Percentiles rank a stretch among this genome's conserved stretches.
These are phyloP conservation scores for Colletotrichum shisoi DNA, from an alignment of 2,329 filamentous ascomycete species.

Conservation along the genomic window DNA sequence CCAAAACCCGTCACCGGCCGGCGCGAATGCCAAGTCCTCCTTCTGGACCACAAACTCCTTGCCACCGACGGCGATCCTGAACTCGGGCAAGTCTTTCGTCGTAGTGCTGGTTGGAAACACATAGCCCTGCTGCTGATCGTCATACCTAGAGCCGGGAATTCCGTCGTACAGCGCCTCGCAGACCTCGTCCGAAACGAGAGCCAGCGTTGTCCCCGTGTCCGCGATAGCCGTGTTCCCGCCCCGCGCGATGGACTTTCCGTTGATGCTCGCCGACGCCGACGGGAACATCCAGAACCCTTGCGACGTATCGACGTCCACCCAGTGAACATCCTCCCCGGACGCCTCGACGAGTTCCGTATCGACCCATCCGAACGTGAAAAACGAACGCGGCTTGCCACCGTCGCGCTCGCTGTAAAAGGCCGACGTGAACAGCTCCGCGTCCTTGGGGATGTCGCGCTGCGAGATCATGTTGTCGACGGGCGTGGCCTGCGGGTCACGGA, in stretches of 20 bases:
- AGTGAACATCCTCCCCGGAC: conserved; percentile 63
- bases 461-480: conserved; percentile 78
- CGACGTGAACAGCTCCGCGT: conserved; percentile 53
- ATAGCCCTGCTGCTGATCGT: conserved; percentile 41
- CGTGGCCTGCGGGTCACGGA: conserved; percentile 63
- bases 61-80: conserved; percentile 64
- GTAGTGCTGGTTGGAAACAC: conserved; percentile 55
- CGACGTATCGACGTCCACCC: conserved; percentile 66
- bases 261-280: conserved; percentile 65
- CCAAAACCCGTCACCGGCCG: conserved; percentile 29
- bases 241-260: conserved; percentile 50
- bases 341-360: conserved; percentile 69
- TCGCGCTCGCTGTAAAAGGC: conserved; percentile 36
- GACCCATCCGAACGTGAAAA: conserved; percentile 77
- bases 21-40: conserved; percentile 33
- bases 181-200: conserved; percentile 54
- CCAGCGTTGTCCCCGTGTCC: conserved; percentile 69
- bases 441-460: conserved; percentile 73
- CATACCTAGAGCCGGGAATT: conserved; percentile 42
- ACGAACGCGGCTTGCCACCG: conserved; percentile 65
- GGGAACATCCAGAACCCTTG: conserved; percentile 75
- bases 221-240: conserved; percentile 58
- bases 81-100: conserved; percentile 51
- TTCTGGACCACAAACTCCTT: conserved; percentile 49
- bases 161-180: conserved; percentile 42